These are phyloP conservation scores for Lactarius deliciosus DNA, from an alignment of 768 basidiomycete species.

Conservation along the genomic window DNA sequence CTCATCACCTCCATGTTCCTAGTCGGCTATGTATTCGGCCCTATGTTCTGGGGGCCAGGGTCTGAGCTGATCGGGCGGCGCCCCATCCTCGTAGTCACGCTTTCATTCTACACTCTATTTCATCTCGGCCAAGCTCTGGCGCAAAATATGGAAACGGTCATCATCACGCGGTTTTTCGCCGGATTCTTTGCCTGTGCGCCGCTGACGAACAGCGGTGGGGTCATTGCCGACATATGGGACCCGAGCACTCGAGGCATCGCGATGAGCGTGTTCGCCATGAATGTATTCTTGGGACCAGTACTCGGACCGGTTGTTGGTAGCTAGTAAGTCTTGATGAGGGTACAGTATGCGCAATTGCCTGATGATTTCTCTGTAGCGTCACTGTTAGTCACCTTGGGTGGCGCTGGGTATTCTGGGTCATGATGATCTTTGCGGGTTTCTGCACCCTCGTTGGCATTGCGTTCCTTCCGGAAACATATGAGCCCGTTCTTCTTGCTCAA, in stretches of 20 bases:
- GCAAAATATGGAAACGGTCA: conserved; percentile 24
- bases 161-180: conserved; percentile 30
- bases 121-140: conserved; percentile 17
- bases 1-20: conserved; percentile 28
- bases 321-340: conserved; percentile 12
- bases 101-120: conserved; percentile 4
- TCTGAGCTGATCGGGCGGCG: conserved; percentile 26
- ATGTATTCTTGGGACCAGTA: conserved; percentile 31
- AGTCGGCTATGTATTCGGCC: conserved; percentile 29
- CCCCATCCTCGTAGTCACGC: conserved; percentile 1
- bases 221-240: conserved; percentile 33
- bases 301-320: conserved; percentile 31
- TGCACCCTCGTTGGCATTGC: conserved; percentile 21
- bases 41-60: conserved; percentile 29
- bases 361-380: conserved; percentile 6
- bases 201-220: conserved; percentile 26
- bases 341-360: too few relatives aligned
- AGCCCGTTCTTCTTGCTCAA: conserved; percentile 19
- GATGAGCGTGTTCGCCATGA: conserved; percentile 27
- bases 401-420: conserved; percentile 34
- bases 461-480: conserved; percentile 32
- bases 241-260: conserved; percentile 29
- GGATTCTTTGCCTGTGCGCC: conserved; percentile 31
- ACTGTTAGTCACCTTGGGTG: conserved; percentile 24
- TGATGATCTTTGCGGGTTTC: conserved; percentile 30